Percentiles rank a stretch among this genome's conserved stretches.
Evolutionary conservation across 305 asterid species (phyloP).

Genomic region (Fraxinus platypoda): DNA sequence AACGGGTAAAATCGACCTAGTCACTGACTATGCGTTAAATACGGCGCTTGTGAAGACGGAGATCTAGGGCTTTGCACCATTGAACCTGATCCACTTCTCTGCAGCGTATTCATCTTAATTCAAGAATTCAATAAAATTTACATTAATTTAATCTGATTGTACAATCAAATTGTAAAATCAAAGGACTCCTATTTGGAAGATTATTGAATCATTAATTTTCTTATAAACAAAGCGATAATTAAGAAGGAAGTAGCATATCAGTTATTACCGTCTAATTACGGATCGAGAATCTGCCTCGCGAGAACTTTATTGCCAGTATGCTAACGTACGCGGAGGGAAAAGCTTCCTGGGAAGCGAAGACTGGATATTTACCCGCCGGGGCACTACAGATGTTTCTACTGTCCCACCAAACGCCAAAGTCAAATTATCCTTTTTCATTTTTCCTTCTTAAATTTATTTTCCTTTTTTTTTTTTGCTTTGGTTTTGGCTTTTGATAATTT

Average conservation of each 20-base stretch:
- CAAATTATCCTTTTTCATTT: neutral
- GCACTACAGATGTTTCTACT: neutral
- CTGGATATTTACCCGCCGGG: neutral
- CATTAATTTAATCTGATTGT: neutral
- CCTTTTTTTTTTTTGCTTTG: too few relatives aligned
- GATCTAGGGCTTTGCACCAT: slow-evolving; percentile 87
- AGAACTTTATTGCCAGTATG: neutral
- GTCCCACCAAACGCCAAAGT: neutral
- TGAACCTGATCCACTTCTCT: slow-evolving; percentile 68
- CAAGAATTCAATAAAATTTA: neutral
- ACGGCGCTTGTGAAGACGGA: slow-evolving; percentile 61
- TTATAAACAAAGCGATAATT: neutral
- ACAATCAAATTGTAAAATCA: neutral
- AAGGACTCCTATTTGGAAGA: neutral
- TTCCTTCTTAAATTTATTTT: too few relatives aligned
- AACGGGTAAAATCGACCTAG: too few relatives aligned
- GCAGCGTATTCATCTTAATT: slow-evolving; percentile 47
- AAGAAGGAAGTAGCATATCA: neutral
- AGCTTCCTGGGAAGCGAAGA: neutral
- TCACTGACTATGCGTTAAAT: too few relatives aligned
- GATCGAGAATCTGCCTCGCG: neutral
- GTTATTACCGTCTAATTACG: neutral
- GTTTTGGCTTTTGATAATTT: neutral
- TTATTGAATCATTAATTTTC: neutral
- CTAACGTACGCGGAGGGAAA: neutral